phyloP scores from a whole-genome alignment of 257 asterid species.

The Nicotiana otophora region DNA sequence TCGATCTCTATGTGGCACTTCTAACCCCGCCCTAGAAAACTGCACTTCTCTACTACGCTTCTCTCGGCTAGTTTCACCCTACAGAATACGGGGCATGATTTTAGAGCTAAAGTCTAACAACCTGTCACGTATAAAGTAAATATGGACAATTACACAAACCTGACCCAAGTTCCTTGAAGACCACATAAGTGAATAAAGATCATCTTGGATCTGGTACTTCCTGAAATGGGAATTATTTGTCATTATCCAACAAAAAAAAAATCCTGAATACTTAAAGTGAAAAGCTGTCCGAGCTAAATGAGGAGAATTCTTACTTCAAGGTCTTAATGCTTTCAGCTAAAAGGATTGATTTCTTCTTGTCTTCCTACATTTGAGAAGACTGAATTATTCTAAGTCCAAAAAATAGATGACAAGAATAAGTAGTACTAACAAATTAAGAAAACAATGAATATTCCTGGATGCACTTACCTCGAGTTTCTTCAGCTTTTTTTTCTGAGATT shows the following conservation, averaged over 20 bases:
- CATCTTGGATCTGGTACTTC: slow-evolving; percentile 71
- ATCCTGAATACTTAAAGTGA: neutral
- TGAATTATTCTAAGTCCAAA: slow-evolving; percentile 3
- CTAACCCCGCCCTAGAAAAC: slow-evolving; percentile 63
- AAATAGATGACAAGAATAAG: neutral
- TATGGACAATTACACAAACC: slow-evolving; percentile 36
- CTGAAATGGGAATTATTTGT: slow-evolving; percentile 32
- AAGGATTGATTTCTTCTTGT: slow-evolving; percentile 64
- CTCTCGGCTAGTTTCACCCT: slow-evolving; percentile 82
- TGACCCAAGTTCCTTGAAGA: slow-evolving; percentile 86
- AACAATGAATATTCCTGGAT: neutral
- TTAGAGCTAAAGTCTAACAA: slow-evolving; percentile 2
- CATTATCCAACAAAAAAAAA: neutral
- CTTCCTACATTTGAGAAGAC: slow-evolving; percentile 50
- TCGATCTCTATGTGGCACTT: slow-evolving; percentile 39
- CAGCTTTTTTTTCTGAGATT: slow-evolving; percentile 73
- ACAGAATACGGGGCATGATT: slow-evolving; percentile 7
- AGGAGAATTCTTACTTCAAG: slow-evolving; percentile 50
- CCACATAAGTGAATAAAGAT: slow-evolving; percentile 76
- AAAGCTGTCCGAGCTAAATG: neutral
- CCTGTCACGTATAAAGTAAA: neutral
- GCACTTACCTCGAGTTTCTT: slow-evolving; percentile 69
- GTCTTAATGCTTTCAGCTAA: slow-evolving; percentile 61
- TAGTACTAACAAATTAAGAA: neutral
- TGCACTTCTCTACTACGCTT: slow-evolving; percentile 76